These are phyloP conservation scores for Candida jianshihensis DNA, from an alignment of 805 yeast species.

Conservation along the genomic window DNA sequence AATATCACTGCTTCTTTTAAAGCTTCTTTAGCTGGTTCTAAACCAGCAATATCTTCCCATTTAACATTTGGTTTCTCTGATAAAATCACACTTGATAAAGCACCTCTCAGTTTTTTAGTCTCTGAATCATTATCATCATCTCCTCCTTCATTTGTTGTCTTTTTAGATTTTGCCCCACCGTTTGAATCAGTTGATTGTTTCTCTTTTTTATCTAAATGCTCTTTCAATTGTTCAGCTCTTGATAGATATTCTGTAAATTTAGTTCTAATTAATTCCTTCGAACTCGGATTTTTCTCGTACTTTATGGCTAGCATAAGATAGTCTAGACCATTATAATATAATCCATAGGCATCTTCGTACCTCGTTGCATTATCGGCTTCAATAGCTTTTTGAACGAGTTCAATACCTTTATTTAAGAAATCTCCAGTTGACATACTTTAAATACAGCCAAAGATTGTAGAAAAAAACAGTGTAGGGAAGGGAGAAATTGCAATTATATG, in stretches of 20 bases:
- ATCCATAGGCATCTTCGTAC: conserved; percentile 90
- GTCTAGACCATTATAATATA: conserved; percentile 89
- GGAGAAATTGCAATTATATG: no score
- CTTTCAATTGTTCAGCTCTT: conserved; percentile 90
- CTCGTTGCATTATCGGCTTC: conserved; percentile 87
- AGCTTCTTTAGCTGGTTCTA: conserved; percentile 93
- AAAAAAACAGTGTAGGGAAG: no score
- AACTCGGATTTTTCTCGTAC: conserved; percentile 84
- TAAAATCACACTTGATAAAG: conserved; percentile 85
- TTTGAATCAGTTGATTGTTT: conserved; percentile 30
- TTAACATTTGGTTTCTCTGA: conserved; percentile 87
- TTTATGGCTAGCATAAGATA: conserved; percentile 93
- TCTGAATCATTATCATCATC: conserved; percentile 71
- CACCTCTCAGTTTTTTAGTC: conserved; percentile 82
- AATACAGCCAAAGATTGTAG: no score
- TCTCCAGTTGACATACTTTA: conserved; percentile 47
- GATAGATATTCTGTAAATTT: conserved; percentile 88
- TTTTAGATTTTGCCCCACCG: conserved; percentile 43
- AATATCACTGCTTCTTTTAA: conserved; percentile 94
- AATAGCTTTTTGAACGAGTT: conserved; percentile 87
- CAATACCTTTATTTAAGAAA: conserved; percentile 91
- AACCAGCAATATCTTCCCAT: conserved; percentile 96
- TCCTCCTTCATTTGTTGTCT: conserved; percentile 51
- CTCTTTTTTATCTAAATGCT: conserved; percentile 66
- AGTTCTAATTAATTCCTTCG: conserved; percentile 81